These are phyloP conservation scores for Trametes sanguinea DNA, from an alignment of 768 basidiomycete genomes.

Conservation along the genomic window DNA sequence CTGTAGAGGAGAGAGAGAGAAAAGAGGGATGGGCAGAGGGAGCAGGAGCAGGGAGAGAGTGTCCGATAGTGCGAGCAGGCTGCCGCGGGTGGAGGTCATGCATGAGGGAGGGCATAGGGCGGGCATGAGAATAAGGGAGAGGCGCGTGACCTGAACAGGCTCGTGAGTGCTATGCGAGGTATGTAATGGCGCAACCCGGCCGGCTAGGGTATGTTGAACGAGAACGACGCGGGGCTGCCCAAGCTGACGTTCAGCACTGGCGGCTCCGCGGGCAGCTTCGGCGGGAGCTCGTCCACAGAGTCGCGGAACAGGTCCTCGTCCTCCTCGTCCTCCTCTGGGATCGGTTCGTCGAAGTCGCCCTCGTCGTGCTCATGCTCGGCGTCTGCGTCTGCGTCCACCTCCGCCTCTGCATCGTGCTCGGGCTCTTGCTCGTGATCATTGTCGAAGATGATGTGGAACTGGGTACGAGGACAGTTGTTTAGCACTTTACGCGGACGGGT, in stretches of 20 bases:
- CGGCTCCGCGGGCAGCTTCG: conserved; percentile 19
- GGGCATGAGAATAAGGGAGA: neutral
- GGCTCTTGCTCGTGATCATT: conserved; percentile 35
- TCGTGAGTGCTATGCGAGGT: neutral
- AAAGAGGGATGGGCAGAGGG: neutral
- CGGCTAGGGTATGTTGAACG: conserved; percentile 23
- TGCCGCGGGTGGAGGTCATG: conserved; percentile 9
- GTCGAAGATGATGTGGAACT: conserved; percentile 66
- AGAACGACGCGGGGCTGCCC: conserved; percentile 23
- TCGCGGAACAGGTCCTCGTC: conserved; percentile 27
- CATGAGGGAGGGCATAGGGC: neutral
- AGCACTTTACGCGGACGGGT: neutral
- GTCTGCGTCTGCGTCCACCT: neutral
- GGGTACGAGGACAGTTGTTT: conserved; percentile 33
- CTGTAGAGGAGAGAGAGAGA: neutral
- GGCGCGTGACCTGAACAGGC: neutral
- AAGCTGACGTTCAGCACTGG: conserved; percentile 26
- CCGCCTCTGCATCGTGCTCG: conserved; percentile 46
- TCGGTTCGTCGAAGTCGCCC: conserved; percentile 65
- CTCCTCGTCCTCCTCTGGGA: conserved; percentile 69
- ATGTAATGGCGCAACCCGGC: neutral
- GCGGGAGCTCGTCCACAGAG: conserved; percentile 13
- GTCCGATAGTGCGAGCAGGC: conserved; percentile 15
- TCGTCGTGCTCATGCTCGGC: conserved; percentile 51
- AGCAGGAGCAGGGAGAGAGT: neutral